Evolutionary conservation across 2,329 filamentous ascomycete genomes (phyloP).

Genomic region (Knufia fluminis): DNA sequence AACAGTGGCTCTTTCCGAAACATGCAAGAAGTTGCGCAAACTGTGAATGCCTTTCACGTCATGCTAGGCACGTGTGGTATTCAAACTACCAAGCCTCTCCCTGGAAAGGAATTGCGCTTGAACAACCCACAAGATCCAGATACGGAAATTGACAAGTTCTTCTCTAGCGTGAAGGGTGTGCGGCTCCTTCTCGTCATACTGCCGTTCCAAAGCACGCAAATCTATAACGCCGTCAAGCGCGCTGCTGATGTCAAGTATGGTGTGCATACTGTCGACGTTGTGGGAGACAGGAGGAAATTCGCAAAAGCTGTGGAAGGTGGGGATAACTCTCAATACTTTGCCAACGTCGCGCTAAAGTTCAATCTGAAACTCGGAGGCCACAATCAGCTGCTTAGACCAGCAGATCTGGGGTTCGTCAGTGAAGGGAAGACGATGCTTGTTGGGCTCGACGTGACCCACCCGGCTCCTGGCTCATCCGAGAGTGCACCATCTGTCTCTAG

Average conservation of each 20-base stretch:
- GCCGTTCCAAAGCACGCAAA: constrained; percentile 38
- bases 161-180: not conserved
- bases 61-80: constrained; percentile 27
- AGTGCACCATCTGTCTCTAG: constrained; percentile 66
- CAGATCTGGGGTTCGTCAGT: constrained; percentile 50
- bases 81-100: not conserved
- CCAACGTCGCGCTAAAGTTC: constrained; percentile 66
- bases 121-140: not conserved
- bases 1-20: constrained; percentile 7
- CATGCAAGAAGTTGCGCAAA: constrained; percentile 10
- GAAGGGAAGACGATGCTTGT: constrained; percentile 73
- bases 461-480: constrained; percentile 54
- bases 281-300: not conserved
- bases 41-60: constrained; percentile 18
- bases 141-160: not conserved
- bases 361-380: constrained; percentile 68
- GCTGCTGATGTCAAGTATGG: constrained; percentile 50
- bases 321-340: constrained; percentile 40
- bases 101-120: not conserved
- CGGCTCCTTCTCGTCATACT: constrained; percentile 52
- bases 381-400: constrained; percentile 13
- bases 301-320: not conserved
- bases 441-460: constrained; percentile 83
- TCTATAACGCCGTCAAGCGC: constrained; percentile 60
- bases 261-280: constrained; percentile 55